phyloP scores from a whole-genome alignment of 2,329 filamentous ascomycete species.

The Aspergillus fumigatiaffinis region DNA sequence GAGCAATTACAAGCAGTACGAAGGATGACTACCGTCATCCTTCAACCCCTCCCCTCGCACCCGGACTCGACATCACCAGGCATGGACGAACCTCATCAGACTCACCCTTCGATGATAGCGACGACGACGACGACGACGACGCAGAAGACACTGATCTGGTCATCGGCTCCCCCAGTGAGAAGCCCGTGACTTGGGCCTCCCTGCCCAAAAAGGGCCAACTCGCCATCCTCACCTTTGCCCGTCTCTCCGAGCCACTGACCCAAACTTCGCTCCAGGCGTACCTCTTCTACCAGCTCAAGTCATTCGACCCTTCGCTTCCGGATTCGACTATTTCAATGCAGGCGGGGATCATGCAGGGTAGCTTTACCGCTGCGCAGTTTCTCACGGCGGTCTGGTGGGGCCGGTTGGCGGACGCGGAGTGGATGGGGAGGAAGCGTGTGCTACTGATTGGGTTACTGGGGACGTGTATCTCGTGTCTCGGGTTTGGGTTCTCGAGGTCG shows the following conservation, averaged over 20 bases:
- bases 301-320: conserved; percentile 59
- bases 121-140: conserved; percentile 13
- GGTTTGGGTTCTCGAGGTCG: conserved; percentile 64
- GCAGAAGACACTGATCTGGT: conserved; percentile 5
- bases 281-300: conserved; percentile 85
- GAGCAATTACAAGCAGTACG: conserved; percentile 17
- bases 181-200: conserved; percentile 63
- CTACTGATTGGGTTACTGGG: conserved; percentile 73
- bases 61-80: conserved; percentile 12
- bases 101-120: conserved; percentile 10
- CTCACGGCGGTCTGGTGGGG: conserved; percentile 82
- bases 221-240: conserved; percentile 69
- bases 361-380: conserved; percentile 79
- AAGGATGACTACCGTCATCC: conserved; percentile 11
- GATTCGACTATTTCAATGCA: conserved; percentile 68
- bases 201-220: conserved; percentile 76
- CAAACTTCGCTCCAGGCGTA: conserved; percentile 76
- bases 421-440: conserved; percentile 70
- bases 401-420: conserved; percentile 60
- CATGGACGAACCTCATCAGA: conserved; percentile 13
- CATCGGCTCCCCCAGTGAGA: conserved; percentile 23
- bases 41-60: conserved; percentile 6
- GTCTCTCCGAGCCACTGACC: conserved; percentile 76
- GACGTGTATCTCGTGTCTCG: conserved; percentile 61
- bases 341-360: conserved; percentile 71